These are phyloP conservation scores for Acorus gramineus DNA, from an alignment of 106 monocot genomes.

Conservation along the genomic window DNA sequence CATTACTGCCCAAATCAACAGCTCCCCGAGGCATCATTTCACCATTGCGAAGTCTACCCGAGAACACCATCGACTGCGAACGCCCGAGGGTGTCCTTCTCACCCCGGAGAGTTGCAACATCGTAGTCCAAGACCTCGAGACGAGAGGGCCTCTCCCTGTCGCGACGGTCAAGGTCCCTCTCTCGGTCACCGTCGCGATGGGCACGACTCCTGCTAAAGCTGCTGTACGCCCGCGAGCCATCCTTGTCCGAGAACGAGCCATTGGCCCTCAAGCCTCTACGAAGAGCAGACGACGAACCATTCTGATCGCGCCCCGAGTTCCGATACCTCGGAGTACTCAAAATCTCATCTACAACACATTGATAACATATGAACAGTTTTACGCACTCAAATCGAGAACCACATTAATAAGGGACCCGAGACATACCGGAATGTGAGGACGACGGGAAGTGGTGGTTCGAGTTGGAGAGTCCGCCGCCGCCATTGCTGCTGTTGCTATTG, in stretches of 20 bases:
- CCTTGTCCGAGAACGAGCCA: slow-evolving; percentile 5
- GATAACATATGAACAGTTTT: background rate
- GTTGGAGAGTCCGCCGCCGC: background rate
- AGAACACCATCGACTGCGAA: slow-evolving; percentile 31
- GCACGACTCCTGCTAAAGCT: background rate
- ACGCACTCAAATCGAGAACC: too few relatives aligned
- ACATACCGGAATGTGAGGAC: slow-evolving; percentile 8
- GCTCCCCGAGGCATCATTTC: slow-evolving; percentile 30
- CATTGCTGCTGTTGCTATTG: background rate
- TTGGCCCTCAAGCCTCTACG: slow-evolving; percentile 14
- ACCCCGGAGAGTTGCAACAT: slow-evolving; percentile 16
- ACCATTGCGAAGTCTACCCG: slow-evolving; percentile 14
- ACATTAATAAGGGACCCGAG: background rate
- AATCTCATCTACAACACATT: too few relatives aligned
- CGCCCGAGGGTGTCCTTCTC: slow-evolving; percentile 37
- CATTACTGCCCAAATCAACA: slow-evolving; percentile 9
- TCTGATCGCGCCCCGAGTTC: too few relatives aligned
- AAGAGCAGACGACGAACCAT: background rate
- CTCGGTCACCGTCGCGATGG: slow-evolving; percentile 26
- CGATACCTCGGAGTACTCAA: too few relatives aligned
- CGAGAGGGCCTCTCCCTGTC: slow-evolving; percentile 29
- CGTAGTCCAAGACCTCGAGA: slow-evolving; percentile 6
- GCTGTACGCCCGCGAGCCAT: slow-evolving; percentile 9
- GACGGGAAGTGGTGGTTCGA: slow-evolving; percentile 1
- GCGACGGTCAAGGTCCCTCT: slow-evolving; percentile 37